Conservation (phyloP, 176 grass and related monocot species). For the Bothriochloa decipiens region DNA sequence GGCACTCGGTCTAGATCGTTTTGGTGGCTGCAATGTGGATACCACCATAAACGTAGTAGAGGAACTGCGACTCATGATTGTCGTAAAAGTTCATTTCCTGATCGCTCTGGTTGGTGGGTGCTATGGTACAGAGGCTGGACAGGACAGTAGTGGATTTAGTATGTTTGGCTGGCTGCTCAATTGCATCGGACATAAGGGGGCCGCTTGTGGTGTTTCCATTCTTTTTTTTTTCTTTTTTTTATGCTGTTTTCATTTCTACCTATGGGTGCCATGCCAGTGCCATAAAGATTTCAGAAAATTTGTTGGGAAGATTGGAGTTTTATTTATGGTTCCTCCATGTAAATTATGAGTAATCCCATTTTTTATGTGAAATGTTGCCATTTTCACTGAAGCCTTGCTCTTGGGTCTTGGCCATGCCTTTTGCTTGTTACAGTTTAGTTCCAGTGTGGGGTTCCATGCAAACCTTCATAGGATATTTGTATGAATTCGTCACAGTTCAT, state of each 20-base stretch:
- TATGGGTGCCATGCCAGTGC: not conserved
- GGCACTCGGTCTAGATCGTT: not conserved
- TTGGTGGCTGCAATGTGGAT: slow-evolving; percentile 10
- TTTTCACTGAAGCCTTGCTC: not conserved
- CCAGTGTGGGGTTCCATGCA: not conserved
- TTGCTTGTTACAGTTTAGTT: slow-evolving; percentile 6
- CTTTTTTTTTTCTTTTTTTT: no score
- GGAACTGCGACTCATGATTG: slow-evolving; percentile 13
- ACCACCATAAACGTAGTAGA: not conserved
- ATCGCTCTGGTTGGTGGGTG: slow-evolving; percentile 14
- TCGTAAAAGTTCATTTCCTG: not conserved
- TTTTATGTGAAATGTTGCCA: not conserved
- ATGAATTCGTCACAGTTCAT: not conserved
- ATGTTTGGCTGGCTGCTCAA: not conserved
- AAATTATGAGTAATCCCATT: not conserved
- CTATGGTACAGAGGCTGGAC: not conserved
- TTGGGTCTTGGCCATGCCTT: not conserved
- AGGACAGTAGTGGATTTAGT: slow-evolving; percentile 7
- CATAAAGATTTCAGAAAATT: slow-evolving; percentile 2
- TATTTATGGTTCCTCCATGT: not conserved
- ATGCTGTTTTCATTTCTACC: not conserved
- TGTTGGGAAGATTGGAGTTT: not conserved
- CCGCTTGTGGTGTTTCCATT: not conserved
- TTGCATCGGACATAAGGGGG: not conserved
- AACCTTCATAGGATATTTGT: not conserved